A percentile compares a stretch with the other conserved stretches of the same genome.
phyloP scores from a whole-genome alignment of 257 asterid genomes.

The Nicotiana otophora region DNA sequence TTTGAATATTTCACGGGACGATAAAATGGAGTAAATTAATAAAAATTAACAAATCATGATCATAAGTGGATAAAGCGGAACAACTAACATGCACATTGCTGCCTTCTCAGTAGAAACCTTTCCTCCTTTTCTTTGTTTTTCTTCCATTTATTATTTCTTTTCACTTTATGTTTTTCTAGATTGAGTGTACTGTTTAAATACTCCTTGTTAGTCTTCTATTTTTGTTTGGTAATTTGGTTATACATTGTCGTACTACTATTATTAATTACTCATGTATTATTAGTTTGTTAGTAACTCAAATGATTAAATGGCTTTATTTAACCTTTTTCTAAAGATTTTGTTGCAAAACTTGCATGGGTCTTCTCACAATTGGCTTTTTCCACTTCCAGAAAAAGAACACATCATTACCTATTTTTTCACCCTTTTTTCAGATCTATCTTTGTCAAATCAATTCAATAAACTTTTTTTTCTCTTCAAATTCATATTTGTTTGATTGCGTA shows the following conservation, averaged over 20 bases:
- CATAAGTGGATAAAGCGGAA: constrained; percentile 24
- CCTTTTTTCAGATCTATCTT: neutral
- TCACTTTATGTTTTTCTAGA: neutral
- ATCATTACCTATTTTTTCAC: neutral
- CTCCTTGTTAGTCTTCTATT: neutral
- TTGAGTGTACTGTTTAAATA: too few relatives aligned
- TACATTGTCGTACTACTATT: neutral
- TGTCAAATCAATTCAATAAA: neutral
- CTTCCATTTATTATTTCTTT: constrained; percentile 14
- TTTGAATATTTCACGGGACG: neutral
- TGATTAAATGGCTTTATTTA: neutral
- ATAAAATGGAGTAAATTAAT: neutral
- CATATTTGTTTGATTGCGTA: too few relatives aligned
- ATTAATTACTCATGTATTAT: neutral
- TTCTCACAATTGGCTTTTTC: too few relatives aligned
- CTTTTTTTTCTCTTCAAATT: too few relatives aligned
- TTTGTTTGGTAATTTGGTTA: neutral
- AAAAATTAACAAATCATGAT: constrained; percentile 10
- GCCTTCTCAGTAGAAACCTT: constrained; percentile 17
- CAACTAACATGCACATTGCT: constrained; percentile 33
- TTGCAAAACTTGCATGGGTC: neutral
- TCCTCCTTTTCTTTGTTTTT: neutral
- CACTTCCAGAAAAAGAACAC: neutral
- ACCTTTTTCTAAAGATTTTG: neutral
- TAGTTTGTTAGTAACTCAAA: neutral